Evolutionary conservation across 306 rosid genomes (phyloP), one percentile per base, ranked within the genome.

Genomic region (Oemleria cerasiformis): DNA sequence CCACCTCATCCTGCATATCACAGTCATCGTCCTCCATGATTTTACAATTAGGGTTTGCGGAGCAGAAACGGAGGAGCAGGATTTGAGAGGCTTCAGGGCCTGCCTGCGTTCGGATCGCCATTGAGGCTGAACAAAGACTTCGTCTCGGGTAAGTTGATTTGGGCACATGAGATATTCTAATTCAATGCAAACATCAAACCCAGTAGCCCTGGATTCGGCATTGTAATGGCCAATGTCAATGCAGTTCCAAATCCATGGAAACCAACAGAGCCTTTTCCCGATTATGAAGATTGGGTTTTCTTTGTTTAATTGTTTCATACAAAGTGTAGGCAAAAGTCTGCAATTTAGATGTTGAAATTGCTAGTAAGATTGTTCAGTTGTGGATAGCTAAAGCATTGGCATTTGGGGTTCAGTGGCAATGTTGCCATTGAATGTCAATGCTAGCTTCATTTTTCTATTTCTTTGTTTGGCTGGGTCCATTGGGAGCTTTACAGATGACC

Each of bases 381-480:
- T 42, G 4, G 15, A 56, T 43, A 9, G 55, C 74, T 43, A 56
- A 56, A 16, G 42, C 53, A 70, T 23, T 57, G 74, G 42, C 10
- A 16, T 70, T 66, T 67, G 23, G 60, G 61, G 36, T 17, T 36
- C 45, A 67, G 60, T 67, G 47, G 60, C 60, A 50, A 67, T 67
- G 41, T 45, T 67, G 47, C 47, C 30, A 67, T 36, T 21, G 19
- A 49, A 36, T 2, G 38, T 17, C 48, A 9, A 21, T 23, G 23
- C n/a, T 65, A 15, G 56, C 23, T 45, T 65, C 54, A 49, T 49
- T 49, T 49, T 16, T 49, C 2, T 25, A 25, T 16, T 49, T 5
- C 3, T 11, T 3, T 45, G 1, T 43, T 43, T 45, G 16, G 49
- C 55, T 15, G 55, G n/a, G 55, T 49, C 55, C 2, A 6, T 16